Base-by-base conservation (phyloP, 148 eudicot genomes). In the Cornus suecica region DNA sequence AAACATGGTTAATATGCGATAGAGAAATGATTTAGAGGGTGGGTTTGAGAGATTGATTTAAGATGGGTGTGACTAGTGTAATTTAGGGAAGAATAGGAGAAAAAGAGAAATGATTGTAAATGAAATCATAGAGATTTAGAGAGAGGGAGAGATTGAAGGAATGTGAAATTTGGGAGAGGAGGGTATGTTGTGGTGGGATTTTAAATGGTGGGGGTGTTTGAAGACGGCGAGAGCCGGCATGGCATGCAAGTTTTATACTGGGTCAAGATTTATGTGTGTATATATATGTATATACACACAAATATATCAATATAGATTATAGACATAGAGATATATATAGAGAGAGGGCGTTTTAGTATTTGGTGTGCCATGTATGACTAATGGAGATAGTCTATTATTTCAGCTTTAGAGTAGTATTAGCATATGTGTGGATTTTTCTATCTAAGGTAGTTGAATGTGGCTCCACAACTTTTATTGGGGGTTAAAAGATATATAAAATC, bases 1-100 rank as follows among this genome's bases (percentile, higher is more conserved):
- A 70, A 76, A 23, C 78, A 83, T 80, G 52, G n/a, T 66, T 27
- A 25, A 20, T 4, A 2, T 3, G 15, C 16, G 18, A 18, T 8
- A 10, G 54, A 26, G 14, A 22, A 20, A 25, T 18, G 6, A 25
- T 37, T 16, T 10, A 42, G 6, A 3, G 25, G 18, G 15, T 8
- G 51, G 42, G 28, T 8, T 6, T 10, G 65, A 37, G 13, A 13
- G 10, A 10, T 18, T 22, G 8, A 37, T 8, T 27, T 18, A 24
- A 41, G 62, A 24, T 58, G 24, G 62, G 8, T 58, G 22, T 1
- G 6, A 25, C 25, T 58, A 20, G 42, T 6, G 1, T 48, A 48
- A 48, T 48, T 48, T 16, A 48, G 20, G 54, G 15, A 48, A 32
- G 4, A 32, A 4, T 16, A 7, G 20, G 62, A 58, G 62, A 1